A percentile compares a stretch with the other conserved stretches of the same genome.
These are phyloP conservation scores for Erysimum cheiri DNA, from an alignment of 441 rosid genomes.

Conservation along the genomic window DNA sequence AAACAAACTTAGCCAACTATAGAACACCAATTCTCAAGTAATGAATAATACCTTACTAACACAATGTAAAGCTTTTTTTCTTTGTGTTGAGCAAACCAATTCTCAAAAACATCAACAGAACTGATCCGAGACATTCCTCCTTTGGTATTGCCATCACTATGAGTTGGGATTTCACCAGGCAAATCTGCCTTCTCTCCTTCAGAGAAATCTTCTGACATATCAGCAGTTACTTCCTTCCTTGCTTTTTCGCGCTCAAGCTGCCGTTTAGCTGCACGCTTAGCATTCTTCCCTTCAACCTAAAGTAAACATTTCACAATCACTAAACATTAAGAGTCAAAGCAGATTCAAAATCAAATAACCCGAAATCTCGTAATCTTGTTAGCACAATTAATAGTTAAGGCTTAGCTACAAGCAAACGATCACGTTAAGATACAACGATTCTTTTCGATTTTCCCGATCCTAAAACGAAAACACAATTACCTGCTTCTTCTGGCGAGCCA, in stretches of 20 bases:
- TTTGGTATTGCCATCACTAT: slow-evolving; percentile 53
- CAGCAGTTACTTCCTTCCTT: slow-evolving; percentile 82
- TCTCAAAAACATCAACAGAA: slow-evolving; percentile 77
- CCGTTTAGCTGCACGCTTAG: slow-evolving; percentile 72
- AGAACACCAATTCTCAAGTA: slow-evolving; percentile 14
- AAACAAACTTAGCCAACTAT: slow-evolving; percentile 12
- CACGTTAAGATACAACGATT: background rate
- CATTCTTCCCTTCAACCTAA: slow-evolving; percentile 85
- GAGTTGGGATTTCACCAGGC: slow-evolving; percentile 58
- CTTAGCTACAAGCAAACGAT: background rate
- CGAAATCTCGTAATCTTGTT: background rate
- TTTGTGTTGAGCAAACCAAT: slow-evolving; percentile 68
- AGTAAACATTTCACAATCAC: slow-evolving; percentile 7
- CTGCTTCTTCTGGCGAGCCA: slow-evolving; percentile 97
- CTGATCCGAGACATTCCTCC: slow-evolving; percentile 65
- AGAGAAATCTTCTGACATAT: slow-evolving; percentile 88
- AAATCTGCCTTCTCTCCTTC: slow-evolving; percentile 91
- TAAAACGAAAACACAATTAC: slow-evolving; percentile 37
- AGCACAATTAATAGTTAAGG: background rate
- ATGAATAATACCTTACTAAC: slow-evolving; percentile 64
- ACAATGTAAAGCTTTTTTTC: slow-evolving; percentile 79
- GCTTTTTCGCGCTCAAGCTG: slow-evolving; percentile 76
- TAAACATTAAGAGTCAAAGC: background rate
- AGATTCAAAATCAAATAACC: background rate
- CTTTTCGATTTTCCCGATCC: background rate